phyloP scores from a whole-genome alignment of 306 rosid species.

The Dalbergia cultrata region DNA sequence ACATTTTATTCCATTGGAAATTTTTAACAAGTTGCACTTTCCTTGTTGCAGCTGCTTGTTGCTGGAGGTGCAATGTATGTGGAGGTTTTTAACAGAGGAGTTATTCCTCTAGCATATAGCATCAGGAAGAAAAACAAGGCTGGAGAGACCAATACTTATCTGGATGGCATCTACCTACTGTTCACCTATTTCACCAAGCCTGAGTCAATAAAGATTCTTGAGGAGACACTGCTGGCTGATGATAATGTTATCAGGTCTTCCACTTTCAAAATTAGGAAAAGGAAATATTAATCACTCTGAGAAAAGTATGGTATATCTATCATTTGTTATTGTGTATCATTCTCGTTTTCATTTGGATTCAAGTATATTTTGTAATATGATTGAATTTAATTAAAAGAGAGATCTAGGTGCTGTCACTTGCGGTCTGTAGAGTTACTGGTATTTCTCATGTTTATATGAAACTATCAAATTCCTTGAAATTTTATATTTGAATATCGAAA shows the following conservation, averaged over 20 bases:
- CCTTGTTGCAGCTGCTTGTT: slow-evolving; percentile 84
- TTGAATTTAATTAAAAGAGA: slow-evolving; percentile 39
- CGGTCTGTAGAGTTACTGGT: not conserved
- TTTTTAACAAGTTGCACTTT: not conserved
- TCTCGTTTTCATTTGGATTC: slow-evolving; percentile 39
- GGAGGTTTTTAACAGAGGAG: slow-evolving; percentile 93
- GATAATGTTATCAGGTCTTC: slow-evolving; percentile 76
- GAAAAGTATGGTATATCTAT: slow-evolving; percentile 46
- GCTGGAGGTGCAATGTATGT: slow-evolving; percentile 99
- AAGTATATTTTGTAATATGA: slow-evolving; percentile 48
- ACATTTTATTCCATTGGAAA: not conserved
- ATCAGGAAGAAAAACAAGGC: slow-evolving; percentile 89
- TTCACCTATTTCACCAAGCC: slow-evolving; percentile 92
- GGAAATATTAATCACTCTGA: slow-evolving; percentile 62
- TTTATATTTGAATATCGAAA: not conserved
- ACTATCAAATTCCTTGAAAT: not conserved
- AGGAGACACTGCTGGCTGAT: slow-evolving; percentile 63
- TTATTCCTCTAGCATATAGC: slow-evolving; percentile 81
- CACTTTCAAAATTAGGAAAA: slow-evolving; percentile 79
- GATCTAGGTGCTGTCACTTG: slow-evolving; percentile 45
- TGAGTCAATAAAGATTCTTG: slow-evolving; percentile 64
- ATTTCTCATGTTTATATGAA: not conserved
- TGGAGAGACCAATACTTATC: slow-evolving; percentile 78
- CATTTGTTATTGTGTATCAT: slow-evolving; percentile 29
- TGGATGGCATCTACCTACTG: slow-evolving; percentile 93